Percentiles rank a stretch among this genome's conserved stretches.
phyloP scores from a whole-genome alignment of 495 filamentous ascomycete genomes.

The Penicillium canariense region DNA sequence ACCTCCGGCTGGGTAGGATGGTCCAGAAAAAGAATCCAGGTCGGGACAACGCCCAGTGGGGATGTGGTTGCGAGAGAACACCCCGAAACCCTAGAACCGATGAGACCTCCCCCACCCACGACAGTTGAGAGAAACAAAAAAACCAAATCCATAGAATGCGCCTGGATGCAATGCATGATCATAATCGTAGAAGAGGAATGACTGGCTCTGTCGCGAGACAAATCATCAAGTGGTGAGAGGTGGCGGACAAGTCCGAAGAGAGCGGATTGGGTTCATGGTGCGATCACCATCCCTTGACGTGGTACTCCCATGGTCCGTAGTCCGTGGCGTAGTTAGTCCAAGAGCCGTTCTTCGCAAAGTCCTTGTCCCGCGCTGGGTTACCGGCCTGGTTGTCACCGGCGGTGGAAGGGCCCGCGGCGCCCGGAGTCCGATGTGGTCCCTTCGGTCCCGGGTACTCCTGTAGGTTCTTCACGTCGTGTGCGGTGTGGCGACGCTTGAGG shows the following conservation, averaged over 20 bases:
- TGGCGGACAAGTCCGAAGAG: constrained; percentile 3
- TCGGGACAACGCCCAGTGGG: constrained; percentile 18
- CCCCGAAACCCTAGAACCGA: constrained; percentile 15
- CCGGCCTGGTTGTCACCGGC: constrained; percentile 17
- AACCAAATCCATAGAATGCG: constrained; percentile 36
- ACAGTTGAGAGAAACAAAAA: constrained; percentile 18
- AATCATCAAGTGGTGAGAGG: constrained; percentile 7
- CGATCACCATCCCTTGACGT: constrained; percentile 65
- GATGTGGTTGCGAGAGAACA: constrained; percentile 20
- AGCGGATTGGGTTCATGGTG: neutral
- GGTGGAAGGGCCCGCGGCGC: constrained; percentile 11
- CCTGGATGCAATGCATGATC: constrained; percentile 50
- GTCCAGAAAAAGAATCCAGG: constrained; percentile 19
- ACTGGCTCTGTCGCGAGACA: constrained; percentile 25
- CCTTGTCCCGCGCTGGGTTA: constrained; percentile 38
- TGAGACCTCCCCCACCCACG: constrained; percentile 4
- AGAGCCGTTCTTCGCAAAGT: constrained; percentile 55
- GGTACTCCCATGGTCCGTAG: constrained; percentile 65
- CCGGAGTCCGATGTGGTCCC: constrained; percentile 25
- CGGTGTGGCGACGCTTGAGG: constrained; percentile 86
- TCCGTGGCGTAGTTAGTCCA: constrained; percentile 63
- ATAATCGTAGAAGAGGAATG: constrained; percentile 33
- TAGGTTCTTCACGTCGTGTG: constrained; percentile 82
- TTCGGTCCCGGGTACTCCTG: constrained; percentile 64
- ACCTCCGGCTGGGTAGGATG: constrained; percentile 4